Evolutionary conservation across 495 filamentous ascomycete genomes (phyloP).

Genomic region (Aspergillus ellipticus): DNA sequence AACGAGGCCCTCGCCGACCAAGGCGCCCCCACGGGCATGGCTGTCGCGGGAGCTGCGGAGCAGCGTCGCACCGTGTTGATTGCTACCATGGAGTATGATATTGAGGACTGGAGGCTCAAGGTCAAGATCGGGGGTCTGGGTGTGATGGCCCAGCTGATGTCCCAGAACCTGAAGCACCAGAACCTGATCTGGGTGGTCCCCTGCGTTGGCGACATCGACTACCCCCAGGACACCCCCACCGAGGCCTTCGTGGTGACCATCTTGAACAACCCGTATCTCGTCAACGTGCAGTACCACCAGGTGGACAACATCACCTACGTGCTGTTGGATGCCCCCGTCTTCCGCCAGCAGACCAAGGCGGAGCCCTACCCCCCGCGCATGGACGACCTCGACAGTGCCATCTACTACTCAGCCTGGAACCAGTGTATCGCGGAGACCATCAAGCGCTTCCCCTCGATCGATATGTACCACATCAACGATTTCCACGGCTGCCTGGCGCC

Average conservation of each 20-base stretch:
- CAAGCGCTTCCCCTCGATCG: conserved; percentile 46
- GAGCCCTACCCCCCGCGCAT: conserved; percentile 3
- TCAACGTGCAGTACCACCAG: not conserved
- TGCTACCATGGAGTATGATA: conserved; percentile 1
- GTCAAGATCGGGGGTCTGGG: conserved; percentile 1
- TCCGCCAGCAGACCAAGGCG: conserved; percentile 1
- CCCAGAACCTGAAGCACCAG: not conserved
- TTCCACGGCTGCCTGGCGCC: conserved; percentile 64
- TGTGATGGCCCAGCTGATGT: conserved; percentile 2
- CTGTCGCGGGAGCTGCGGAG: conserved; percentile 9
- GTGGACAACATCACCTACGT: conserved; percentile 1
- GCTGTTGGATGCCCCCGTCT: conserved; percentile 1
- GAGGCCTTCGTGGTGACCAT: not conserved
- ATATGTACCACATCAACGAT: conserved; percentile 69
- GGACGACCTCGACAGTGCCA: conserved; percentile 1
- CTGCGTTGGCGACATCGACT: not conserved
- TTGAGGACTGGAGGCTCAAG: conserved; percentile 1
- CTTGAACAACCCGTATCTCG: not conserved
- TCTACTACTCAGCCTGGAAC: conserved; percentile 4
- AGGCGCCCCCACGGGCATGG: conserved; percentile 6
- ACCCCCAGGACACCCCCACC: not conserved
- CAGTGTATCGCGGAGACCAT: conserved; percentile 4
- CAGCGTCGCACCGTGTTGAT: conserved; percentile 11
- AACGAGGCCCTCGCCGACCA: not conserved
- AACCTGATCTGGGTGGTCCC: conserved; percentile 1